Evolutionary conservation across 495 filamentous ascomycete genomes (phyloP).

Genomic region (Parmelia sp.): DNA sequence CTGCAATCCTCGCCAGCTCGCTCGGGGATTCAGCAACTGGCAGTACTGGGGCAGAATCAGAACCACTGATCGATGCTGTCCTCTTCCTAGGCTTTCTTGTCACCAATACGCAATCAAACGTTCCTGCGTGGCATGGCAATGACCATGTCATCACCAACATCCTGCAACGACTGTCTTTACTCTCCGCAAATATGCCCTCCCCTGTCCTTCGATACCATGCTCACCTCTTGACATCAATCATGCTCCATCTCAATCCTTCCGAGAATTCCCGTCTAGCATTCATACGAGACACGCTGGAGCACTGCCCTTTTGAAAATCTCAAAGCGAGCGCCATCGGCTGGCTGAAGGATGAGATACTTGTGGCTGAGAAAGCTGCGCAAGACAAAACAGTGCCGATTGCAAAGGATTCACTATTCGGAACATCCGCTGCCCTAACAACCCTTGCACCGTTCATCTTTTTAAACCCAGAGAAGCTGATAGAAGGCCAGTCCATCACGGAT

Average conservation of each 20-base stretch:
- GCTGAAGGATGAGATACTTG: constrained; percentile 77
- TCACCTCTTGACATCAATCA: constrained; percentile 61
- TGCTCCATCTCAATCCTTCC: constrained; percentile 73
- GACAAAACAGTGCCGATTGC: not conserved
- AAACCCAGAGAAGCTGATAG: constrained; percentile 28
- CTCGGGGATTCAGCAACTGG: constrained; percentile 22
- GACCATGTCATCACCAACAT: constrained; percentile 43
- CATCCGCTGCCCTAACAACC: constrained; percentile 42
- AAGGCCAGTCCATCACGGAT: constrained; percentile 2
- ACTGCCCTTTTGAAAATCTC: constrained; percentile 65
- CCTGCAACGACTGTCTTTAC: constrained; percentile 55
- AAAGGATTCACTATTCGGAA: constrained; percentile 48
- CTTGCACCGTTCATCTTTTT: constrained; percentile 46
- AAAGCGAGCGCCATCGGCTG: constrained; percentile 79
- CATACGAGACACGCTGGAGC: constrained; percentile 72
- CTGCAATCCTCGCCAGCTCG: constrained; percentile 32
- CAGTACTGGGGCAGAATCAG: constrained; percentile 33
- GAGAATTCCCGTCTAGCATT: constrained; percentile 64
- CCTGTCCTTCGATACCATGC: constrained; percentile 65
- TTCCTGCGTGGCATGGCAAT: constrained; percentile 19
- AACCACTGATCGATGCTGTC: constrained; percentile 41
- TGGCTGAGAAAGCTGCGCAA: constrained; percentile 29
- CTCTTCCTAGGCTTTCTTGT: constrained; percentile 38
- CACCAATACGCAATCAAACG: constrained; percentile 11
- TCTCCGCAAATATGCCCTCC: constrained; percentile 62